Conservation (phyloP, 2,329 filamentous ascomycete species). For the Epichloe coenophiala region DNA sequence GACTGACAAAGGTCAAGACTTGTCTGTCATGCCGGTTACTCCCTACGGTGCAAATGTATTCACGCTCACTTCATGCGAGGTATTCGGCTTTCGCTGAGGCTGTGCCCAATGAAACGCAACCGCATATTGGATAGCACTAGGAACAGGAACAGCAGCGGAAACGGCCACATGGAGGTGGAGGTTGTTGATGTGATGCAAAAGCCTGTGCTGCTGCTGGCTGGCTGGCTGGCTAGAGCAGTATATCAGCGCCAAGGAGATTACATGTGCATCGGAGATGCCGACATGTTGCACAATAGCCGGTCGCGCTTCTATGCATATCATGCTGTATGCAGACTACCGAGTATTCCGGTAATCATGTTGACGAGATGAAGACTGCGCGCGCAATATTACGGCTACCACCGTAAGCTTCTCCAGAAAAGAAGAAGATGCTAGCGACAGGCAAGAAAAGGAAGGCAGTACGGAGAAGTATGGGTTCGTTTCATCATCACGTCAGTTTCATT, state of each 20-base stretch:
- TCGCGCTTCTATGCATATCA: not conserved
- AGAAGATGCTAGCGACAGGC: not conserved
- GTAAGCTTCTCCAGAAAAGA: not conserved
- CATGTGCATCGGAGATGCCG: not conserved
- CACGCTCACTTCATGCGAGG: too few species aligned
- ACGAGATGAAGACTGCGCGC: not conserved
- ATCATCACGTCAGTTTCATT: not conserved
- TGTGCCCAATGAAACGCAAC: too few species aligned
- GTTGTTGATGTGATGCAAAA: too few species aligned
- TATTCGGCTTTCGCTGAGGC: too few species aligned
- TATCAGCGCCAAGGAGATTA: not conserved
- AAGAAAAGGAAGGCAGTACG: not conserved
- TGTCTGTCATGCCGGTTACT: too few species aligned
- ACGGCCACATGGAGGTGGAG: too few species aligned
- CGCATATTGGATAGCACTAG: too few species aligned
- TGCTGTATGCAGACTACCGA: not conserved
- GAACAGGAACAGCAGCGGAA: too few species aligned
- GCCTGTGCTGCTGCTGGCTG: not conserved
- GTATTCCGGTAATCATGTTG: not conserved
- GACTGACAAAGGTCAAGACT: too few species aligned
- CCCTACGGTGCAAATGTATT: too few species aligned
- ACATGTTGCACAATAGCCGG: not conserved
- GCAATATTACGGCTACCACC: not conserved
- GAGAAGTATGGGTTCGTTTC: not conserved
- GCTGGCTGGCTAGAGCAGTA: not conserved